These are phyloP conservation scores for Phytophthora hybrid DNA, from an alignment of 352 stramenopile genomes.

Conservation along the genomic window DNA sequence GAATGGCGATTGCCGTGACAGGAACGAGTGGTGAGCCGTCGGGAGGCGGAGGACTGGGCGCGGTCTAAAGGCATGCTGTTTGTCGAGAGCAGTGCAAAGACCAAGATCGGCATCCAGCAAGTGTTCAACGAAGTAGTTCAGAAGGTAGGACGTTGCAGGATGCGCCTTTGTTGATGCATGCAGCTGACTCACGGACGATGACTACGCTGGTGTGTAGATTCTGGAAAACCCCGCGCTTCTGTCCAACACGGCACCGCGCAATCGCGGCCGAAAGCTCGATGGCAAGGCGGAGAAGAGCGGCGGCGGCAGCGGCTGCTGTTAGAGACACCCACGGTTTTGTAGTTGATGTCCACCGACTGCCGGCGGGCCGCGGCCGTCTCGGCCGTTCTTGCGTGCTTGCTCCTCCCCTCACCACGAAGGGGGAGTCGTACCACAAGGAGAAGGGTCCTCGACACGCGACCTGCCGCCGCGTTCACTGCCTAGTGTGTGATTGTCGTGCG, in stretches of 20 bases:
- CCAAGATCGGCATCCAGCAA: conserved; percentile 95
- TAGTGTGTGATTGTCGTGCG: conserved; percentile 14
- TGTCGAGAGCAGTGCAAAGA: conserved; percentile 98
- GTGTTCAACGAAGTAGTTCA: conserved; percentile 98
- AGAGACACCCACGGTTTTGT: conserved; percentile 46
- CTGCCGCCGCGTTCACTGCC: conserved; percentile 10
- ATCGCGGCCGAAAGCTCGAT: conserved; percentile 66
- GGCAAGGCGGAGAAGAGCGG: conserved; percentile 66
- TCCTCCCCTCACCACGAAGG: conserved; percentile 23
- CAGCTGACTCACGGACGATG: conserved; percentile 13
- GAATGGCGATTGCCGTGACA: conserved; percentile 48
- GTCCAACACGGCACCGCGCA: conserved; percentile 86
- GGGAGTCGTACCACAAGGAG: conserved; percentile 9
- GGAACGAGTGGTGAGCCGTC: conserved; percentile 92
- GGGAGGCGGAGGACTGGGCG: conserved; percentile 96
- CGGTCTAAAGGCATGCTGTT: conserved; percentile 98
- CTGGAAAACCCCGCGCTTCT: conserved; percentile 91
- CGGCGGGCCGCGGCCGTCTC: conserved; percentile 10
- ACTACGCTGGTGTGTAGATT: conserved; percentile 59
- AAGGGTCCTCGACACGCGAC: conserved; percentile 21
- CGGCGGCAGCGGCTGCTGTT: conserved; percentile 66
- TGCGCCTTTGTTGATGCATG: not conserved
- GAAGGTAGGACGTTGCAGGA: conserved; percentile 79
- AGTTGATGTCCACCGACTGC: conserved; percentile 28
- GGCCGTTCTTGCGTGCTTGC: conserved; percentile 27